A percentile compares a stretch with the other conserved stretches of the same genome.
Evolutionary conservation across 1,284 basidiomycete species (phyloP).

Genomic region (Clitocybe nebularis): DNA sequence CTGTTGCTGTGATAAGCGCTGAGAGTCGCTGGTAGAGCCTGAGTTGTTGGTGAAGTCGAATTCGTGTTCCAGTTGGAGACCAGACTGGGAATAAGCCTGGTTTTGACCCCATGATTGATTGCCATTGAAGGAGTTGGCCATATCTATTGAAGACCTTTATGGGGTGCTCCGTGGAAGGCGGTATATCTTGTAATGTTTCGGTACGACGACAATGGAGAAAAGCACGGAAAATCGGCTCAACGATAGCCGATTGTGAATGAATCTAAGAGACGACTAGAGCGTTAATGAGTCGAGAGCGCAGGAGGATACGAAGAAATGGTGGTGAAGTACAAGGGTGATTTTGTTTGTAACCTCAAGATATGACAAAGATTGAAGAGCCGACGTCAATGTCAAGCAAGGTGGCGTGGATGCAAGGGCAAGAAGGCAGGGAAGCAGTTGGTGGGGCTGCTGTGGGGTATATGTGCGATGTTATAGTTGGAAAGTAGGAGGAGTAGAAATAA

Average conservation of each 20-base stretch:
- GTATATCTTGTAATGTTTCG: slow-evolving; percentile 9
- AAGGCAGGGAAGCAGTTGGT: not conserved
- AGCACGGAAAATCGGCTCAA: not conserved
- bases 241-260: not conserved
- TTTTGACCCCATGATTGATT: slow-evolving; percentile 29
- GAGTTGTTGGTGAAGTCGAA: slow-evolving; percentile 19
- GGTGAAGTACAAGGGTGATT: not conserved
- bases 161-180: slow-evolving; percentile 13
- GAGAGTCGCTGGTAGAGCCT: slow-evolving; percentile 13
- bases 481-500: not conserved
- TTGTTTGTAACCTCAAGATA: not conserved
- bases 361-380: not conserved
- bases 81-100: slow-evolving; percentile 23
- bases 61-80: slow-evolving; percentile 38
- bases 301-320: not conserved
- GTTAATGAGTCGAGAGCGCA: not conserved
- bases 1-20: slow-evolving; percentile 6
- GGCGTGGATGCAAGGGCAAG: not conserved
- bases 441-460: not conserved
- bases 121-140: slow-evolving; percentile 29
- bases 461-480: not conserved
- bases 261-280: not conserved
- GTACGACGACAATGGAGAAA: not conserved
- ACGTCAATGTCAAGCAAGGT: not conserved
- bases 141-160: slow-evolving; percentile 15